phyloP scores from a whole-genome alignment of 169 alveolate species.

The Plasmodium gallinaceum region DNA sequence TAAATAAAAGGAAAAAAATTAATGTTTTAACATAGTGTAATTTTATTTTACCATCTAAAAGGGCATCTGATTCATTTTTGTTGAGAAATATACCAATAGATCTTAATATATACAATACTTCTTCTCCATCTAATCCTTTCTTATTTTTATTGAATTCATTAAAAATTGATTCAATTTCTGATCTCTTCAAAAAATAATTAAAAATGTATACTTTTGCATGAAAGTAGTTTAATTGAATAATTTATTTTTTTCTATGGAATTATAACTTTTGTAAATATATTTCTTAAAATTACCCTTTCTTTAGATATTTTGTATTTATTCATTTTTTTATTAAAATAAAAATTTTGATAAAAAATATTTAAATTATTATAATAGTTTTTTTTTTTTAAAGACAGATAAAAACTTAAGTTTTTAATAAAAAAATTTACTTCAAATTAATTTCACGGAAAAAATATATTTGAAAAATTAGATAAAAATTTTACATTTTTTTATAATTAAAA shows the following conservation, averaged over 20 bases:
- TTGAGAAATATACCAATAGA: slow-evolving; percentile 67
- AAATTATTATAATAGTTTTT: background rate
- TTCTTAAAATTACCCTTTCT: slow-evolving; percentile 69
- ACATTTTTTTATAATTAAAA: no score
- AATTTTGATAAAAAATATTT: slow-evolving; percentile 15
- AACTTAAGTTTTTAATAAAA: background rate
- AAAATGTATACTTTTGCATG: slow-evolving; percentile 8
- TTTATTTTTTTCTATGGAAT: background rate
- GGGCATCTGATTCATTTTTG: slow-evolving; percentile 56
- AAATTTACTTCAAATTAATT: background rate
- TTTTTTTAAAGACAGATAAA: background rate
- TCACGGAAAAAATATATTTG: background rate
- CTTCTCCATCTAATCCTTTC: slow-evolving; percentile 58
- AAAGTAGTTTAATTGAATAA: background rate
- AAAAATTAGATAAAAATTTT: no score
- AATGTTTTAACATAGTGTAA: background rate
- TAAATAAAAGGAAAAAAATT: slow-evolving; percentile 13
- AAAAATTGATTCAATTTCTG: slow-evolving; percentile 60
- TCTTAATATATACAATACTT: slow-evolving; percentile 37
- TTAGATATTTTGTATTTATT: slow-evolving; percentile 57
- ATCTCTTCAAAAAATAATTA: slow-evolving; percentile 42
- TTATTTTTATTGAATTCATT: slow-evolving; percentile 66
- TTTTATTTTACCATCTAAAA: slow-evolving; percentile 53
- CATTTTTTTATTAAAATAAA: slow-evolving; percentile 45
- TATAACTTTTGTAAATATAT: background rate